Evolutionary conservation across 2,329 filamentous ascomycete genomes (phyloP), one percentile per base, ranked within the genome.

Genomic region (Hymenoscyphus fraxineus): DNA sequence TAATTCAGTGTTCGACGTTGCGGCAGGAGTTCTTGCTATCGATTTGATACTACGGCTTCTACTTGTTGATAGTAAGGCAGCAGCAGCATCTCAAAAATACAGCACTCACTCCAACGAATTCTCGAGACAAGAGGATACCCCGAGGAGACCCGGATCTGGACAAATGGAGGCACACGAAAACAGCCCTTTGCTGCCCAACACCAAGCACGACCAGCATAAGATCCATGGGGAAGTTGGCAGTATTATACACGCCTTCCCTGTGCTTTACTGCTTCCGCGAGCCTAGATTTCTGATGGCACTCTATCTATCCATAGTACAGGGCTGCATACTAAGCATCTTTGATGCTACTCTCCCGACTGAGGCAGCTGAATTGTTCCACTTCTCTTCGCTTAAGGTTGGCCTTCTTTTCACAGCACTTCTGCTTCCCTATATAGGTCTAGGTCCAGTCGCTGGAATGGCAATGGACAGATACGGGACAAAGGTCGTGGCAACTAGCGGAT

Each of bases 401-500:
- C 73, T 87, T 19, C 76, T 85, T 13, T 85, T 87, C 69, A 75
- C 86, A 6, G 77, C 80, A 2, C 70, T 89, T 32, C 82, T 87
- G 56, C 76, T 86, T 3, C 87, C 87, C 0, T 81, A 83, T 7
- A 83, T 89, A 69, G 68, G 85, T 6, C n/a, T n/a, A n/a, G 83
- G 83, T 0, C 87, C 88, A 0, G 59, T 86, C 0, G 80, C 85
- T 2, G 86, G 83, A 13, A 77, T 76, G 75, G 66, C 80, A 13
- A 70, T 76, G 1, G 80, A 81, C 66, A 74, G 74, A 39, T 83
- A 85, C 67, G 88, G 88, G n/a, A 82, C 87, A 0, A 81, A 85
- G 27, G 88, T 86, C 77, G 82, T 84, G 16, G 80, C 85, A 0
- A 78, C 85, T 0, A 73, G 78, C 0, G 88, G 86, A 0, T 89